A percentile compares a stretch with the other conserved stretches of the same genome.
These are phyloP conservation scores for Sphaerulina vaccinii DNA, from an alignment of 2,329 filamentous ascomycete species.

Conservation along the genomic window DNA sequence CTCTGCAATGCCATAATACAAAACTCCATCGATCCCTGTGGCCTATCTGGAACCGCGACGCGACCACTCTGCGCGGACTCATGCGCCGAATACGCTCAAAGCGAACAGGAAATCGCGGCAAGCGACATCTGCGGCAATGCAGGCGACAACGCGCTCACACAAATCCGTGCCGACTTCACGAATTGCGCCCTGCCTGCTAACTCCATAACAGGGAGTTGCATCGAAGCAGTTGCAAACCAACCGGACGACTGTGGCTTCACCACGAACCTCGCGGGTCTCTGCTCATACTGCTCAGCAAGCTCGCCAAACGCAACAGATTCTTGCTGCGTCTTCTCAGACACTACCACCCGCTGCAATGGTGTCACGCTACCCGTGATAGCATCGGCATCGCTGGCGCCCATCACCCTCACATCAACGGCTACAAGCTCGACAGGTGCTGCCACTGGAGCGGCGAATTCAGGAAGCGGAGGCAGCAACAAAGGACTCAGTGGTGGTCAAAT, in stretches of 20 bases:
- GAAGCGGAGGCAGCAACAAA: slow-evolving; percentile 56
- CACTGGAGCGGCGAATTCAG: slow-evolving; percentile 32
- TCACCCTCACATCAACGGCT: slow-evolving; percentile 61
- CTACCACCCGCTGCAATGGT: slow-evolving; percentile 68
- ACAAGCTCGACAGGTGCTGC: slow-evolving; percentile 37
- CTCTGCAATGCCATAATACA: slow-evolving; percentile 94
- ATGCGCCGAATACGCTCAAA: slow-evolving; percentile 83
- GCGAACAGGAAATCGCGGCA: slow-evolving; percentile 79
- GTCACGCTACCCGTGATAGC: slow-evolving; percentile 69
- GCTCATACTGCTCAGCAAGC: slow-evolving; percentile 79
- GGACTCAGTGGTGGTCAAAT: slow-evolving; percentile 79
- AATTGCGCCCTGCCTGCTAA: slow-evolving; percentile 82
- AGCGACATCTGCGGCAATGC: slow-evolving; percentile 73
- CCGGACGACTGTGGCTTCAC: slow-evolving; percentile 82
- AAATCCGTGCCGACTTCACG: slow-evolving; percentile 89
- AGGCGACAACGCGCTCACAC: slow-evolving; percentile 62
- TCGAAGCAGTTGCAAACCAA: slow-evolving; percentile 76
- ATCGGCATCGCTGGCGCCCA: slow-evolving; percentile 60
- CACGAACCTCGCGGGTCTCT: slow-evolving; percentile 70
- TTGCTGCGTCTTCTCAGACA: slow-evolving; percentile 82
- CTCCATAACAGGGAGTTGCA: slow-evolving; percentile 72
- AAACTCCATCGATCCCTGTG: slow-evolving; percentile 72
- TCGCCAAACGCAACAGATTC: slow-evolving; percentile 91
- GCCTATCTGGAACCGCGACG: slow-evolving; percentile 62
- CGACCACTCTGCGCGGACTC: slow-evolving; percentile 83